Base-by-base conservation (phyloP, 257 asterid species). In the Rauvolfia tetraphylla region DNA sequence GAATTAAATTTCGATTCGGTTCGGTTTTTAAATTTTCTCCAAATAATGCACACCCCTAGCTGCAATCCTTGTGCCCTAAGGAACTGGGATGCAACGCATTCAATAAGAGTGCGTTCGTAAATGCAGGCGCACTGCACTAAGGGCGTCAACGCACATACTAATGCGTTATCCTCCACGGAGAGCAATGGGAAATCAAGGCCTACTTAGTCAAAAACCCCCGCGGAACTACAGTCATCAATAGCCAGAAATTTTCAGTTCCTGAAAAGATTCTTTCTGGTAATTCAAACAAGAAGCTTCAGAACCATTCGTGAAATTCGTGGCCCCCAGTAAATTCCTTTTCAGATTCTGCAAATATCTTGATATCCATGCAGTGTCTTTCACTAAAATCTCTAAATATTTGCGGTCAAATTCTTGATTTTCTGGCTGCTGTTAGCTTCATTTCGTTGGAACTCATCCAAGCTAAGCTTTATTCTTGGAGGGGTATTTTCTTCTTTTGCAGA, bases 261-360 rank as follows among this genome's bases (percentile, higher is more conserved):
- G 67, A 76, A 74, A 59, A 74, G 17, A 68, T 46, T 62, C 53
- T 66, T 68, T 29, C 38, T 27, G 54, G 48, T 57, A 70, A 77
- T 77, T 56, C 23, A 57, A 18, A 41, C 42, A 53, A 68, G 39
- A 38, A 42, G 57, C 31, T 59, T 78, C 61, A 76, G 68, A 84
- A 70, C 90, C 91, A 88, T 85, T 90, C 89, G 74, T 83, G 71
- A 48, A 84, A 85, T 83, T 83, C 82, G 88, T 88, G 90, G 91
- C 78, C 84, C 84, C 88, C 86, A 56, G 76, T 54, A 27, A 80
- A 76, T 74, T 69, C 81, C 72, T 46, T 9, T 34, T 68, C 27
- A 66, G 86, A 88, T 85, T 87, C 85, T 75, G n/a, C 81, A 48
- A 31, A 56, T 49, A 72, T 80, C 87, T 75, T 31, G 53, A 58